Evolutionary conservation across 495 filamentous ascomycete genomes (phyloP), one percentile per base, ranked within the genome.

Genomic region (Podospora appendiculata): DNA sequence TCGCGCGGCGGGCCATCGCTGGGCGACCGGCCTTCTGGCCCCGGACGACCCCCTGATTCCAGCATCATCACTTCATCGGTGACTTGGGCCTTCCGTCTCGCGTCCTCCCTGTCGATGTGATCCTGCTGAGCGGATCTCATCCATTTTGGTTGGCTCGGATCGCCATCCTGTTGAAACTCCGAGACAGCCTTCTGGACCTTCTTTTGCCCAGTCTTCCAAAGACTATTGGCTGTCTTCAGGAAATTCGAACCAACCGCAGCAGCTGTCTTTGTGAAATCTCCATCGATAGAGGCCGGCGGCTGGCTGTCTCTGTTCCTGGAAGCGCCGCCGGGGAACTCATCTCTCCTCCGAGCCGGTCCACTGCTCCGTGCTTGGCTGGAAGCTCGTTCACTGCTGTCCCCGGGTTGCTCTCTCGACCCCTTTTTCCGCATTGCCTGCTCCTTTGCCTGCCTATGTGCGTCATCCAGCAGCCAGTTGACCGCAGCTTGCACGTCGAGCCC

Each of bases 121-220:
- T 74, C 72, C 48, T 69, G 56, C 25, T 76, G 73, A 18, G 78
- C 73, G 48, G 89, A 87, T 58, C 82, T 80, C 92, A 98, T 95
- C 93, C 93, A 98, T 58, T 88, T 92, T 1, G 93, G 93, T 62
- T 95, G 88, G 61, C 65, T 89, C 2, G 88, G 74, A 63, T 96
- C 93, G 32, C 82, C 62, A 8, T 81, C 78, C 44, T 78, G 75
- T 46, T 96, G 91, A 55, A 96, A 86, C 16, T 98, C 93, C 13
- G 88, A 81, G 12, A 98, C 88, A 12, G 89, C 93, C 64, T 90
- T 90, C 61, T 95, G 91, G n/a, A 97, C 82, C 63, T 87, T 92
- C 68, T 95, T 97, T 58, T 88, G 89, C 3, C 90, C 85, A 6
- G 84, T 85, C 65, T 95, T 98, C 93, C 93, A 98, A 3, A 97